Percentiles rank a stretch among this genome's conserved stretches.
phyloP scores from a whole-genome alignment of 2,329 filamentous ascomycete genomes.

The Pseudogymnoascus sp. region DNA sequence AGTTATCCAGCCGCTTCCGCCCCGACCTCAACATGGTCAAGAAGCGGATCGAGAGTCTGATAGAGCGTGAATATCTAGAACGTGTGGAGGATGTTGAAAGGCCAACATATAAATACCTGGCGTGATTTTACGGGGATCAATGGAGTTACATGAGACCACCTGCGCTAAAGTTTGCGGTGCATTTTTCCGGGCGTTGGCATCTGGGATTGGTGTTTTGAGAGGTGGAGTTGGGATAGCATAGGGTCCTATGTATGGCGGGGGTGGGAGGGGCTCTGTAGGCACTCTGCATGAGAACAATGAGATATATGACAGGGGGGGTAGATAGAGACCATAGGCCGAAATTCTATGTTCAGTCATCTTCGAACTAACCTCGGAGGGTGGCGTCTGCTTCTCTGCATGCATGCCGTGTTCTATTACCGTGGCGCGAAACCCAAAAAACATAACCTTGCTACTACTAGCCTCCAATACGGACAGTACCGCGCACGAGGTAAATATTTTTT shows the following conservation, averaged over 20 bases:
- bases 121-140: conserved; percentile 35
- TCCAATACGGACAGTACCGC: neutral
- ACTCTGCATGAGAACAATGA: neutral
- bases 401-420: no score
- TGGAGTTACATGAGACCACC: neutral
- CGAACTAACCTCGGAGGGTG: neutral
- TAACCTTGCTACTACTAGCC: no score
- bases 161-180: neutral
- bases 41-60: conserved; percentile 69
- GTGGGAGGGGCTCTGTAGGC: neutral
- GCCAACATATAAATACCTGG: conserved; percentile 63
- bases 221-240: neutral
- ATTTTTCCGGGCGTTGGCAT: neutral
- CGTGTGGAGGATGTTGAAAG: conserved; percentile 56
- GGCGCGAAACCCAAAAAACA: neutral
- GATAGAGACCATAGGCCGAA: neutral
- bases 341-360: neutral
- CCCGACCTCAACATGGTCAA: conserved; percentile 73
- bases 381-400: neutral
- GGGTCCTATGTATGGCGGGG: neutral
- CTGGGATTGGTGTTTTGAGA: conserved; percentile 1
- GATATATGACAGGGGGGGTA: neutral
- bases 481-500: no score
- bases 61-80: conserved; percentile 70
- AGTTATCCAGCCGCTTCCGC: conserved; percentile 61